Evolutionary conservation across 2,329 filamentous ascomycete genomes (phyloP).

Genomic region (Chaetomium sp.): DNA sequence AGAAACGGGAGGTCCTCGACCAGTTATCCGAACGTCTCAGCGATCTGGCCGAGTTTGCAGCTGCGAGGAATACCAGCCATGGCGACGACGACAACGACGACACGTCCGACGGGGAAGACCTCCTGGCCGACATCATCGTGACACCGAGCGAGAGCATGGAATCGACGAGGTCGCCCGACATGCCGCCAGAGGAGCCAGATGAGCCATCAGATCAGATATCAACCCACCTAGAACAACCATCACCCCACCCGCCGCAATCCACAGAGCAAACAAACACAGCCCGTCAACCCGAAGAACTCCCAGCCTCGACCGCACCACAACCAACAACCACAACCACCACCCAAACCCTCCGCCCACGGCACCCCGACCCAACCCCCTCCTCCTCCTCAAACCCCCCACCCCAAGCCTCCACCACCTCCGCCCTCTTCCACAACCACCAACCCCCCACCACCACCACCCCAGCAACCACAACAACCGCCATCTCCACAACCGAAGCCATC

Average conservation of each 20-base stretch:
- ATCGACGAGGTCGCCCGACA: conserved; percentile 39
- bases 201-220: conserved; percentile 23
- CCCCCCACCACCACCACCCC: conserved; percentile 29
- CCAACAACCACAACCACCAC: conserved; percentile 38
- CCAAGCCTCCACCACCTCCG: conserved; percentile 20
- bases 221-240: conserved; percentile 7
- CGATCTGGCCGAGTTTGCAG: conserved; percentile 64
- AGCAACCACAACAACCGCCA: conserved; percentile 36
- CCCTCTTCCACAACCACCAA: conserved; percentile 28
- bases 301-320: conserved; percentile 2
- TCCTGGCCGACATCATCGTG: conserved; percentile 56
- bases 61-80: conserved; percentile 42
- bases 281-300: neutral
- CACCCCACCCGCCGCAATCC: conserved; percentile 3
- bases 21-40: conserved; percentile 65
- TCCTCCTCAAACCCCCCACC: conserved; percentile 15
- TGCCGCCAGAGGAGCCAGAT: conserved; percentile 31
- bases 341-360: conserved; percentile 40
- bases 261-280: conserved; percentile 19
- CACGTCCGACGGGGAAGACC: conserved; percentile 59
- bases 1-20: conserved; percentile 68
- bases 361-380: conserved; percentile 9
- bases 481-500: conserved; percentile 66
- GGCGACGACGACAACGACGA: conserved; percentile 47
- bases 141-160: conserved; percentile 58